phyloP scores from a whole-genome alignment of 75 land plant species.

The Pinus taeda region DNA sequence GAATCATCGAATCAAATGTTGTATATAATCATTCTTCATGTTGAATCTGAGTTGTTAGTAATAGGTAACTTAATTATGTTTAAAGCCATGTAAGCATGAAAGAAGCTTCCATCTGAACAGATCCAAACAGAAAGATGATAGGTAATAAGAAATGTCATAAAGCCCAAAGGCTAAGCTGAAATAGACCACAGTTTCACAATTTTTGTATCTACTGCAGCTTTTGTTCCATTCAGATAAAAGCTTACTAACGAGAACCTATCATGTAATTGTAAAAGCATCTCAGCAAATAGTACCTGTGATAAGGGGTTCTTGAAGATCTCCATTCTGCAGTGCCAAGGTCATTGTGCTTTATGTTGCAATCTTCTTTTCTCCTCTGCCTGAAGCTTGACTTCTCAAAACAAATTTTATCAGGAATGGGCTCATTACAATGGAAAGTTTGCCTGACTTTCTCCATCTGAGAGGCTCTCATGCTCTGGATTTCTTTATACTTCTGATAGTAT shows the following conservation, averaged over 20 bases:
- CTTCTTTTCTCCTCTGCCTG: background rate
- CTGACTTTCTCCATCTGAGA: background rate
- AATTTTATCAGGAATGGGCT: background rate
- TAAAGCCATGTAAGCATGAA: too few species aligned
- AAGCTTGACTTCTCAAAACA: background rate
- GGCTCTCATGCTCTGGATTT: background rate
- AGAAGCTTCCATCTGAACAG: background rate
- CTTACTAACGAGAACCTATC: background rate
- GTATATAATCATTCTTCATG: too few species aligned
- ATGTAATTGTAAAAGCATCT: background rate
- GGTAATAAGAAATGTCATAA: background rate
- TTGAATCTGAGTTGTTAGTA: too few species aligned
- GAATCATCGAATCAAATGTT: too few species aligned
- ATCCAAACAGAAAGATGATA: background rate
- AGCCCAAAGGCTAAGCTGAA: background rate
- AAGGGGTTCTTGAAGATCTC: background rate
- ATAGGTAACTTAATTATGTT: too few species aligned
- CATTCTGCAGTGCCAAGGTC: background rate
- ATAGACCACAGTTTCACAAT: background rate
- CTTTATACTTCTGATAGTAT: slow-evolving; percentile 4
- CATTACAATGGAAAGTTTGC: background rate
- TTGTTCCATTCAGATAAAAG: background rate
- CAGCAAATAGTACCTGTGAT: background rate
- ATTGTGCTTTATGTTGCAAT: background rate
- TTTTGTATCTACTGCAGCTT: background rate